These are phyloP conservation scores for Lepidium aucheri DNA, from an alignment of 345 rosid species.

Conservation along the genomic window DNA sequence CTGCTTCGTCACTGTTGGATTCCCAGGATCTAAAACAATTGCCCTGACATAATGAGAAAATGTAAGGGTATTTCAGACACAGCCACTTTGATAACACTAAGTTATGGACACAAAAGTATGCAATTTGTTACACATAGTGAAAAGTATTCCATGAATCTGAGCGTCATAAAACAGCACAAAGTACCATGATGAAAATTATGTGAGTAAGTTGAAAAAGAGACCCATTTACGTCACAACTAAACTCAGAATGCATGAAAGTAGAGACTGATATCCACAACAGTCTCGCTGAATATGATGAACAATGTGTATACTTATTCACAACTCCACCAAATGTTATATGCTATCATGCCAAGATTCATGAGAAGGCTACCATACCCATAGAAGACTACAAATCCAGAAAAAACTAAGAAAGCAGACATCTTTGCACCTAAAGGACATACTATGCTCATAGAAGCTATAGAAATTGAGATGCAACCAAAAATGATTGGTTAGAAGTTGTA, in stretches of 20 bases:
- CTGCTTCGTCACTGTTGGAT: conserved; percentile 70
- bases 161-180: background rate
- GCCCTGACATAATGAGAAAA: conserved; percentile 47
- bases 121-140: background rate
- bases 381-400: conserved; percentile 3
- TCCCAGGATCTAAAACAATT: conserved; percentile 77
- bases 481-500: conserved; percentile 29
- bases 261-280: conserved; percentile 1
- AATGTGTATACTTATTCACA: conserved; percentile 11
- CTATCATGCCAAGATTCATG: background rate
- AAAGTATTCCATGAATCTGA: background rate
- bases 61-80: conserved; percentile 2
- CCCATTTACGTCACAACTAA: conserved; percentile 4
- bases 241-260: conserved; percentile 1
- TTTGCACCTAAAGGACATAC: conserved; percentile 13
- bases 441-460: background rate
- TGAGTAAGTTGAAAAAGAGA: background rate
- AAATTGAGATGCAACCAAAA: conserved; percentile 13
- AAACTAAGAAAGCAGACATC: conserved; percentile 8
- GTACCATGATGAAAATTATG: background rate
- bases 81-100: background rate
- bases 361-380: conserved; percentile 12
- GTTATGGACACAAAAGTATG: background rate
- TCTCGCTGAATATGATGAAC: conserved; percentile 4
- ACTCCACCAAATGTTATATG: background rate